Evolutionary conservation across 108 stramenopile genomes (phyloP).

Genomic region (Nitzschia sp.): DNA sequence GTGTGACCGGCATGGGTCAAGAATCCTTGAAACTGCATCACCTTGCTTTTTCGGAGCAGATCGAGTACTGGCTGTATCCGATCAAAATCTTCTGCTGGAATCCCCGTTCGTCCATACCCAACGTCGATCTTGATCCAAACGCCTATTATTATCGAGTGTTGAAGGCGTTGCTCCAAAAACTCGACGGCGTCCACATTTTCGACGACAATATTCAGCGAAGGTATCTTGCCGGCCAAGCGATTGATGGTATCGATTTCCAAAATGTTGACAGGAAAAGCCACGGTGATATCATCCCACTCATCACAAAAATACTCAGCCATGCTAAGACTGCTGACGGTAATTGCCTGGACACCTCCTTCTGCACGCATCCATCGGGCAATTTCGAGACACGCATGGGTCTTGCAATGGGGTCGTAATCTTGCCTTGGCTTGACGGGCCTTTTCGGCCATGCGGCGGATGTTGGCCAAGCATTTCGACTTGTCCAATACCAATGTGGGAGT

Average conservation of each 20-base stretch:
- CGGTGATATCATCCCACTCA: constrained; percentile 15
- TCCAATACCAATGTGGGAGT: constrained; percentile 15
- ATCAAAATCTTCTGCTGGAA: constrained; percentile 17
- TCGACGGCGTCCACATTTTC: constrained; percentile 10
- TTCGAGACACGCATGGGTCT: constrained; percentile 17
- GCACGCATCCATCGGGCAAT: constrained; percentile 13
- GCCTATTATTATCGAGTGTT: not conserved
- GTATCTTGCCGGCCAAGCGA: not conserved
- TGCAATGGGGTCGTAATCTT: constrained; percentile 13
- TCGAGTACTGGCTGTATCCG: not conserved
- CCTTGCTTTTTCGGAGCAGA: not conserved
- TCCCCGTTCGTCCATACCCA: constrained; percentile 18
- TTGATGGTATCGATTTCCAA: constrained; percentile 21
- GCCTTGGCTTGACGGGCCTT: not conserved
- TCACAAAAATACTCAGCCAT: constrained; percentile 18
- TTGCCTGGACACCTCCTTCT: not conserved
- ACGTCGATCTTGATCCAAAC: constrained; percentile 20
- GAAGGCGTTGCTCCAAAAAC: constrained; percentile 2
- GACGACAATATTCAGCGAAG: constrained; percentile 2
- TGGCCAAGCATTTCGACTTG: constrained; percentile 11
- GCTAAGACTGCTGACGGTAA: constrained; percentile 16
- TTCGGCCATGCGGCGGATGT: constrained; percentile 7
- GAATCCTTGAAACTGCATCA: constrained; percentile 8
- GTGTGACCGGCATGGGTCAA: constrained; percentile 18
- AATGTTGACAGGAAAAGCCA: constrained; percentile 20